Percentiles rank a stretch among this genome's conserved stretches.
phyloP scores from a whole-genome alignment of 345 rosid genomes.

The Salix udensis region DNA sequence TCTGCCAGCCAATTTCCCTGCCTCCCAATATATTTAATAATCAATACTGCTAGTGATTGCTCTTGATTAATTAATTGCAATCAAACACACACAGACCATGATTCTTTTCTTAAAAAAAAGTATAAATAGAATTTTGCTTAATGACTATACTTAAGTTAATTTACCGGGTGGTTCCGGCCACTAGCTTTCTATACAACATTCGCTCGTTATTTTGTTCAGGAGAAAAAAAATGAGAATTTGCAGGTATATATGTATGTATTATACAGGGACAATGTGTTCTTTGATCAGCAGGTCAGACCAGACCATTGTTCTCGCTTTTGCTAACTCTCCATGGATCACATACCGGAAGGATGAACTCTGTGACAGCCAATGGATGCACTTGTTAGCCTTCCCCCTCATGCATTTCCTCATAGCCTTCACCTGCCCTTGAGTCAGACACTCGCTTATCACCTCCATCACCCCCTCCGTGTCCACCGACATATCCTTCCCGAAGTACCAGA shows the following conservation, averaged over 20 bases:
- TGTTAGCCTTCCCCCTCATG: conserved; percentile 47
- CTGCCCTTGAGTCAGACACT: conserved; percentile 47
- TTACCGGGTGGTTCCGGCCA: not conserved
- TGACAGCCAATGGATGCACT: conserved; percentile 58
- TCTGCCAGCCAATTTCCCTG: too few species aligned
- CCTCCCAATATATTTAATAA: too few species aligned
- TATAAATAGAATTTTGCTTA: too few species aligned
- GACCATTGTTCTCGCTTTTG: conserved; percentile 21
- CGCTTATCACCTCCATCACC: conserved; percentile 38
- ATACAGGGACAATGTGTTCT: too few species aligned
- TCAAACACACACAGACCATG: too few species aligned
- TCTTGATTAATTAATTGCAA: too few species aligned
- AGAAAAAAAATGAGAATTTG: not conserved
- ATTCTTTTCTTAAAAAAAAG: too few species aligned
- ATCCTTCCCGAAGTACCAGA: conserved; percentile 60
- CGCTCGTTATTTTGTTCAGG: not conserved
- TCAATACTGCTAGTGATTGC: too few species aligned
- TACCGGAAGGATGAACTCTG: conserved; percentile 66
- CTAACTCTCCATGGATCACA: conserved; percentile 50
- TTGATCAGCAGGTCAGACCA: not conserved
- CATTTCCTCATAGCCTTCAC: conserved; percentile 50
- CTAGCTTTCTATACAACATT: not conserved
- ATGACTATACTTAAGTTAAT: too few species aligned
- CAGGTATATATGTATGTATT: too few species aligned
- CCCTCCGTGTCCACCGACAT: conserved; percentile 47